Evolutionary conservation across 768 basidiomycete genomes (phyloP).

Genomic region (Serendipita vermifera): DNA sequence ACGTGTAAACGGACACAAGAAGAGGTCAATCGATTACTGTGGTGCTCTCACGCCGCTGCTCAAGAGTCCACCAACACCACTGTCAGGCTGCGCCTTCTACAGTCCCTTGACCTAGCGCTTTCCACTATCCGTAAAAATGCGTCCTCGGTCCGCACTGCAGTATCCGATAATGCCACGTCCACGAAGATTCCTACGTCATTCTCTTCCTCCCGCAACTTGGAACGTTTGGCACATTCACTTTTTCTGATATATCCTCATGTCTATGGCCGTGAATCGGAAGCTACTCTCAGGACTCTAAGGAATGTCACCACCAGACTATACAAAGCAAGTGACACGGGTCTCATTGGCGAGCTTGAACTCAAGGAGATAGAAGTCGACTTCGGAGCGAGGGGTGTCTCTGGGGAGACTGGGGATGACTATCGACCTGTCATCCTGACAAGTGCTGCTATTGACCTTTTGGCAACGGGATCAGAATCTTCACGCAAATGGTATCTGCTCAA

Average conservation of each 20-base stretch:
- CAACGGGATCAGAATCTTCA: slow-evolving; percentile 32
- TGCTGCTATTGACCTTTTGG: slow-evolving; percentile 33
- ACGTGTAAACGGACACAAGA: slow-evolving; percentile 21
- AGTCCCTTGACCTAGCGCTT: slow-evolving; percentile 31
- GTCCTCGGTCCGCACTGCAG: background rate
- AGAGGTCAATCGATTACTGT: slow-evolving; percentile 48
- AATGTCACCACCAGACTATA: too few relatives aligned
- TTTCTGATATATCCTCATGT: slow-evolving; percentile 1
- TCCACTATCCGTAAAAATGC: slow-evolving; percentile 22
- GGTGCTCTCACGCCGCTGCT: slow-evolving; percentile 56
- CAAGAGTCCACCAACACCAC: slow-evolving; percentile 37
- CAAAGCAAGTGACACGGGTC: background rate
- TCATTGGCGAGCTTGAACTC: background rate
- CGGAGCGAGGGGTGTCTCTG: slow-evolving; percentile 17
- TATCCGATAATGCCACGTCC: background rate
- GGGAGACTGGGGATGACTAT: slow-evolving; percentile 30
- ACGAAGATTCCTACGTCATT: background rate
- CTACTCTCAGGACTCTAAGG: too few relatives aligned
- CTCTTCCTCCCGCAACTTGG: slow-evolving; percentile 18
- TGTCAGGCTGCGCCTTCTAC: slow-evolving; percentile 33
- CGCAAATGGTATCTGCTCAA: slow-evolving; percentile 40
- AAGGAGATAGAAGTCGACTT: background rate
- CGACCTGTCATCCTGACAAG: slow-evolving; percentile 36
- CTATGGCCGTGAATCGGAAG: slow-evolving; percentile 7
- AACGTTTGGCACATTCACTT: too few relatives aligned